Base-by-base conservation (phyloP, 2,329 filamentous ascomycete genomes). In the Ophiosphaerella korrae region DNA sequence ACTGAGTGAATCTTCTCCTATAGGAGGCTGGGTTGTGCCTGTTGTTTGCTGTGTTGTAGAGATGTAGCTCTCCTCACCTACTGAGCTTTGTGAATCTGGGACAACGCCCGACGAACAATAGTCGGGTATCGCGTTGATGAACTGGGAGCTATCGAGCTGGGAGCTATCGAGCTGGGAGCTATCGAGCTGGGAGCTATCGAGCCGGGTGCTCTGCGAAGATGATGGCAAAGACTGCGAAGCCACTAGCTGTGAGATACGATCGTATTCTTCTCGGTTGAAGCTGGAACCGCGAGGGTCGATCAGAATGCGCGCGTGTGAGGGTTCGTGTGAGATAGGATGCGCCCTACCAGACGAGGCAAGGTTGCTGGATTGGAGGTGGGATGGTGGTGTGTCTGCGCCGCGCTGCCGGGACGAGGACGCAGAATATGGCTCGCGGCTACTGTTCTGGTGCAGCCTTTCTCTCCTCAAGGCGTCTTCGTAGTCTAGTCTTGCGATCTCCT, bases 81-180 rank as follows among this genome's bases (percentile, higher is more conserved):
- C 53, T 9, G 60, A 64, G 42, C 54, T 62, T 42, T 71, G 65
- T 3, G 68, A 70, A 26, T 71, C 67, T 29, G 51, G 60, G 2
- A 72, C 60, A 7, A 71, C 45, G 21, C 63, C 60, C 7, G 60
- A 55, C 7, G 50, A 50, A 21, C 35, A 42, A 16, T 42, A 38
- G 16, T 24, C 31, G 12, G 35, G 18, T 8, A 21, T n/a, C 12
- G 43, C 38, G 3, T 39, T 39, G 14, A 39, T 42, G 1, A 62
- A 40, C 38, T 62, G 57, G 4, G 64, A 64, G 48, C 50, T 67
- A 13, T 55, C 42, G 9, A 62, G 46, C n/a, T 64, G 47, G 4
- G 64, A 64, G 48, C 50, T 67, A 13, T 55, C 42, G 9, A 62
- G 46, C n/a, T 64, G 47, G 4, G 64, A 64, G 48, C 50, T 67